These are phyloP conservation scores for Mortierella sp. DNA, from an alignment of 371 early-diverging fungal species.

Conservation along the genomic window DNA sequence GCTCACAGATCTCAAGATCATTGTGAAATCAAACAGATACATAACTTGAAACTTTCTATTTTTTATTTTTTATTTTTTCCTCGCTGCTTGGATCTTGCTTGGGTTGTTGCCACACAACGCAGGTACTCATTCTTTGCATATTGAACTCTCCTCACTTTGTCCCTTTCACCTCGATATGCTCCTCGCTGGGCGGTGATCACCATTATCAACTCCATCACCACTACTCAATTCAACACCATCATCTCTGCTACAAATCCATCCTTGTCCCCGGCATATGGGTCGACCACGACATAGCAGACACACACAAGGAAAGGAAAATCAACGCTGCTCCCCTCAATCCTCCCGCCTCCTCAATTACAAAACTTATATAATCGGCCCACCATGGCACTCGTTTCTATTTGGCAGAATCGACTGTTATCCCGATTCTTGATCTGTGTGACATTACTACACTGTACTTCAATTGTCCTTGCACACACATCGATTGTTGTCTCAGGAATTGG, in stretches of 20 bases:
- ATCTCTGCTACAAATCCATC: not conserved
- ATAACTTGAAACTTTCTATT: not conserved
- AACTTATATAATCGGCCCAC: not conserved
- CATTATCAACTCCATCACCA: not conserved
- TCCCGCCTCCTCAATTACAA: not conserved
- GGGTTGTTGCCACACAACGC: not conserved
- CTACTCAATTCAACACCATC: not conserved
- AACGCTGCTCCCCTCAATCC: not conserved
- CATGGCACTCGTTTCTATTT: not conserved
- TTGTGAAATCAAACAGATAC: too few relatives aligned
- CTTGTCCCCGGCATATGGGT: not conserved
- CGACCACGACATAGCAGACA: not conserved
- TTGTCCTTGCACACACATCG: not conserved
- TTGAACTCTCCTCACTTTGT: not conserved
- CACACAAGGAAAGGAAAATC: not conserved
- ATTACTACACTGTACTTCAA: not conserved
- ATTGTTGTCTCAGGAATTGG: not conserved
- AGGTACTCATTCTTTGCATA: not conserved
- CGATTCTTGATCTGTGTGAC: constrained; percentile 2
- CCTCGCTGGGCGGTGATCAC: not conserved
- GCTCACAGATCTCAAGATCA: not conserved
- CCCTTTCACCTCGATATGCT: not conserved
- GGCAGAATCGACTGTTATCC: not conserved
- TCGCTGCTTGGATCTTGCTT: not conserved
- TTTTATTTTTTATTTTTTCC: not conserved